phyloP scores from a whole-genome alignment of 129 eudicot genomes.

The Escallonia rubra region DNA sequence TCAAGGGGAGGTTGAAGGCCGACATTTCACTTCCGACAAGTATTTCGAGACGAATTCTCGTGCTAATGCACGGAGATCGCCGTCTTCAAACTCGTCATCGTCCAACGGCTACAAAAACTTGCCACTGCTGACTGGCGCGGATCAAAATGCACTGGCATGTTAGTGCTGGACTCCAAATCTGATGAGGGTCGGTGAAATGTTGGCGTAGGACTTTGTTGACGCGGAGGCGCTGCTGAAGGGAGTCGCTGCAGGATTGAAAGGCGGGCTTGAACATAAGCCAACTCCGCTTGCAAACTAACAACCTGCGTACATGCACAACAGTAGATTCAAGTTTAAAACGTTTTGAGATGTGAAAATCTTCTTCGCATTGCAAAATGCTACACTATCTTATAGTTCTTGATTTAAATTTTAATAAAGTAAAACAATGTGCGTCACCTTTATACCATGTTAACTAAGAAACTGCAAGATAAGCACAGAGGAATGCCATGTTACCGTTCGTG shows the following conservation, averaged over 20 bases:
- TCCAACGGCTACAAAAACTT: constrained; percentile 10
- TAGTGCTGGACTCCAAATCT: constrained; percentile 3
- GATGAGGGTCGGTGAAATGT: constrained; percentile 13
- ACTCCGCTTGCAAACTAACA: constrained; percentile 58
- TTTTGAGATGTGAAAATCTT: background rate
- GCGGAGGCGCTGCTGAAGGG: constrained; percentile 8
- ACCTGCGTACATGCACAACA: constrained; percentile 27
- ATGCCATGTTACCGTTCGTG: background rate
- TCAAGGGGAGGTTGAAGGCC: background rate
- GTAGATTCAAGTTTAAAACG: background rate
- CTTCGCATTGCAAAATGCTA: background rate
- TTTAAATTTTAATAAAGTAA: background rate
- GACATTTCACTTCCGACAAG: constrained; percentile 30
- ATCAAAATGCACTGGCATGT: background rate
- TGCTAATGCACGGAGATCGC: constrained; percentile 51
- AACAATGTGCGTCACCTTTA: no score
- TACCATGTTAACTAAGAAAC: no score
- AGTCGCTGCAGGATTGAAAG: constrained; percentile 38
- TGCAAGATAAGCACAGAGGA: no score
- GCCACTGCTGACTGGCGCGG: constrained; percentile 13
- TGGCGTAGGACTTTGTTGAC: constrained; percentile 4
- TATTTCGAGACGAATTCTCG: constrained; percentile 46
- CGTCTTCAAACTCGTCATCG: constrained; percentile 30
- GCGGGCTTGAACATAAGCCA: constrained; percentile 52
- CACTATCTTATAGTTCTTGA: no score